phyloP scores from a whole-genome alignment of 495 filamentous ascomycete species.

The Barbatosphaeria neglecta region DNA sequence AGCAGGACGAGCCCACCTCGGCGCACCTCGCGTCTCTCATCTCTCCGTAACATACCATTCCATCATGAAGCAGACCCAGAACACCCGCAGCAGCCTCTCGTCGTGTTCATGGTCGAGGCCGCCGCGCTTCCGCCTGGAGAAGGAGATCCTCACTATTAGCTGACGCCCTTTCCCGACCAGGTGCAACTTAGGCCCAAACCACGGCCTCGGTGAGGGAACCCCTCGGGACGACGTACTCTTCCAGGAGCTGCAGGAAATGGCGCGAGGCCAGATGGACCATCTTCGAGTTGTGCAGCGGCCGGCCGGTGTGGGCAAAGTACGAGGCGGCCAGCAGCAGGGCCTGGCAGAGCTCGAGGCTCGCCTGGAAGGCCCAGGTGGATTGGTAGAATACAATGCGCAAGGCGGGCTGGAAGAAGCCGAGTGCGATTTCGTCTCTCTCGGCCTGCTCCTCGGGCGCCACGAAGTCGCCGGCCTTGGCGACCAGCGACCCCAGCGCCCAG shows the following conservation, averaged over 20 bases:
- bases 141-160: not conserved
- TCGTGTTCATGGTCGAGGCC: constrained; percentile 12
- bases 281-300: constrained; percentile 24
- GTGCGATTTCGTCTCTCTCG: constrained; percentile 14
- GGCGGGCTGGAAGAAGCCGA: constrained; percentile 23
- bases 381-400: constrained; percentile 18
- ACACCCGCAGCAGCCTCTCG: constrained; percentile 17
- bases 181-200: not conserved
- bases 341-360: constrained; percentile 16
- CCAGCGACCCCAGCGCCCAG: constrained; percentile 18
- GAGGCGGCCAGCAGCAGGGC: constrained; percentile 22
- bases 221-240: constrained; percentile 9
- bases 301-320: constrained; percentile 23
- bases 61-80: constrained; percentile 25
- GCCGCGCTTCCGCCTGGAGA: constrained; percentile 8
- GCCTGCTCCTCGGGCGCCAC: constrained; percentile 2
- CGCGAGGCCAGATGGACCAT: constrained; percentile 20
- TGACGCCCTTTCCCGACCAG: not conserved
- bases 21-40: not conserved
- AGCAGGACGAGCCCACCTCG: not conserved
- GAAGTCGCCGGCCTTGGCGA: not conserved
- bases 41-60: constrained; percentile 24
- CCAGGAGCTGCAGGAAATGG: constrained; percentile 15
- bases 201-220: not conserved
- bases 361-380: constrained; percentile 19